phyloP scores from a whole-genome alignment of 1,284 basidiomycete genomes.

The Neotropicomus parvogracilis region DNA sequence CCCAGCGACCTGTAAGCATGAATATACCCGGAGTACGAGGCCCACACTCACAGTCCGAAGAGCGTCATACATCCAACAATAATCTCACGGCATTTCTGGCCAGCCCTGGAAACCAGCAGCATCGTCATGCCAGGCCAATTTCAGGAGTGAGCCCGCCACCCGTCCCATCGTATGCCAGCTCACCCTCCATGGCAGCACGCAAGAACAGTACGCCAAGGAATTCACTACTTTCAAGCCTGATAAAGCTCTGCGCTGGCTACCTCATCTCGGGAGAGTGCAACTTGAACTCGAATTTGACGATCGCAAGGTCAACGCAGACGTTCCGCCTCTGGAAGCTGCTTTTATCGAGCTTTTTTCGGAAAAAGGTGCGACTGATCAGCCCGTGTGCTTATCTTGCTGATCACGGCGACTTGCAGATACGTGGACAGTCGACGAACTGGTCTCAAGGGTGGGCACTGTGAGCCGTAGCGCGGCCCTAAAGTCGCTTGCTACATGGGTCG shows the following conservation, averaged over 20 bases:
- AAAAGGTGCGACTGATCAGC: slow-evolving; percentile 41
- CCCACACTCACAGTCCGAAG: slow-evolving; percentile 19
- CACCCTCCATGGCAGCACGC: slow-evolving; percentile 47
- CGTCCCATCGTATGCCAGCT: background rate
- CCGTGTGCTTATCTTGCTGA: background rate
- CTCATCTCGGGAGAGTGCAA: slow-evolving; percentile 79
- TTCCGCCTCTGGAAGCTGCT: slow-evolving; percentile 83
- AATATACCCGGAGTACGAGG: background rate
- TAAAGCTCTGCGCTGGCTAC: slow-evolving; percentile 83
- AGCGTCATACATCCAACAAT: slow-evolving; percentile 75
- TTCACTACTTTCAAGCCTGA: slow-evolving; percentile 85
- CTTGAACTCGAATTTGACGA: slow-evolving; percentile 80
- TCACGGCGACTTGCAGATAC: slow-evolving; percentile 42
- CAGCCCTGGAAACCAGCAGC: slow-evolving; percentile 67
- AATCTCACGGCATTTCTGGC: slow-evolving; percentile 94
- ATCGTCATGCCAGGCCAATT: slow-evolving; percentile 84
- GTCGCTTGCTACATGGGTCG: slow-evolving; percentile 80
- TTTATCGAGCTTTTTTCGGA: slow-evolving; percentile 83
- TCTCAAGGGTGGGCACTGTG: slow-evolving; percentile 57
- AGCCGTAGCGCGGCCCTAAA: slow-evolving; percentile 64
- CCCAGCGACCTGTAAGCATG: slow-evolving; percentile 56
- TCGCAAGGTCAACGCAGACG: slow-evolving; percentile 70
- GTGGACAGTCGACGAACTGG: slow-evolving; percentile 69
- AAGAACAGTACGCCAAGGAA: slow-evolving; percentile 71
- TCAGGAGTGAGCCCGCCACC: slow-evolving; percentile 50